Conservation (phyloP, 1,139 yeast genomes). For the Yamadazyma atmosphaerica region DNA sequence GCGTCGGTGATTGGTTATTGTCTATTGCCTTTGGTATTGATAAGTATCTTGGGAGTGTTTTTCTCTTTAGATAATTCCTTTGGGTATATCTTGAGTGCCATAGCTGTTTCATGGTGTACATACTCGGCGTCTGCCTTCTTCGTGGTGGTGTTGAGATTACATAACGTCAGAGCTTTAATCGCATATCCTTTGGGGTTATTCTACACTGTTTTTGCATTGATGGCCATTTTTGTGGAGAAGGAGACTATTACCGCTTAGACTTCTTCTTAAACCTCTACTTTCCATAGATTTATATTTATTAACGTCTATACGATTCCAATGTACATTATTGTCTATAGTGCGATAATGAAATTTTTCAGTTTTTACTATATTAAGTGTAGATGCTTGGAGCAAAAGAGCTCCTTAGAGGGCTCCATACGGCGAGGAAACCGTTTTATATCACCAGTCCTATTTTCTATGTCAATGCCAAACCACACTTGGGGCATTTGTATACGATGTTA, state of each 20-base stretch:
- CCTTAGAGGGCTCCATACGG: background rate
- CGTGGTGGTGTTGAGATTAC: conserved; percentile 78
- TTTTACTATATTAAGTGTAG: background rate
- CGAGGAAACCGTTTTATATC: conserved; percentile 47
- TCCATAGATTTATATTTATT: background rate
- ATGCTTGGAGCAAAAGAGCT: background rate
- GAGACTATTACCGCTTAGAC: conserved; percentile 9
- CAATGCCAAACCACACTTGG: conserved; percentile 92
- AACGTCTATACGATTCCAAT: background rate
- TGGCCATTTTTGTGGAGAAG: conserved; percentile 86
- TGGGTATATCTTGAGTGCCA: conserved; percentile 70
- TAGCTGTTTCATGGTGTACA: conserved; percentile 92
- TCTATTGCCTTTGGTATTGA: conserved; percentile 80
- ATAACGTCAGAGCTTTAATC: conserved; percentile 83
- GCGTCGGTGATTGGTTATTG: conserved; percentile 96
- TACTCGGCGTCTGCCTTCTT: conserved; percentile 93
- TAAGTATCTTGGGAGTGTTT: conserved; percentile 74
- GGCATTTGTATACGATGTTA: conserved; percentile 88
- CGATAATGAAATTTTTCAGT: conserved; percentile 2
- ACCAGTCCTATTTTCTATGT: conserved; percentile 97
- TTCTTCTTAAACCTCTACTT: too few relatives aligned
- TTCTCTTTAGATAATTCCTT: conserved; percentile 65
- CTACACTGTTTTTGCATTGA: conserved; percentile 90
- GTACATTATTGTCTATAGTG: background rate
- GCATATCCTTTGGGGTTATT: conserved; percentile 94